Conservation (phyloP, 495 filamentous ascomycete genomes). For the Talaromyces nanjingensis region DNA sequence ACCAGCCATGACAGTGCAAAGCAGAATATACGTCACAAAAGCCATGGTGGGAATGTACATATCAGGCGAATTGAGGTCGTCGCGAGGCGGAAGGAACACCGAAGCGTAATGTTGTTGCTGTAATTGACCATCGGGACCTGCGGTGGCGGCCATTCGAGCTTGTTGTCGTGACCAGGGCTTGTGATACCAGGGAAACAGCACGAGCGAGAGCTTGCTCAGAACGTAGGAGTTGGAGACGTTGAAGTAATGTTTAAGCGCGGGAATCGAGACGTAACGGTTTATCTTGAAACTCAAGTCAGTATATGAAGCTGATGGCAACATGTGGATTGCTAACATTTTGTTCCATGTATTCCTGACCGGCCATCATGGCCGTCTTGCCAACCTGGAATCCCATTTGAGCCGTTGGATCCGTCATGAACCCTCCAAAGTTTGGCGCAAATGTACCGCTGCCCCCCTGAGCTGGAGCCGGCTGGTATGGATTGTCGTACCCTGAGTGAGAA, state of each 20-base stretch:
- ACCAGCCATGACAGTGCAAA: conserved; percentile 83
- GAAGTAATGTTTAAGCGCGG: conserved; percentile 94
- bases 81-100: conserved; percentile 88
- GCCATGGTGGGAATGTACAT: conserved; percentile 94
- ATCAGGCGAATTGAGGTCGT: conserved; percentile 95
- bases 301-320: not conserved
- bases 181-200: conserved; percentile 96
- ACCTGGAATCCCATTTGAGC: conserved; percentile 94
- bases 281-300: conserved; percentile 44
- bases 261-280: conserved; percentile 87
- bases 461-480: conserved; percentile 57
- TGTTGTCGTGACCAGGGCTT: conserved; percentile 87
- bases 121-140: conserved; percentile 56
- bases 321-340: conserved; percentile 60
- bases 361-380: conserved; percentile 80
- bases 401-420: conserved; percentile 93
- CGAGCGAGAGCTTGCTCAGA: conserved; percentile 73
- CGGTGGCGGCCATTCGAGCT: conserved; percentile 39
- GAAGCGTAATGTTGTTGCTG: conserved; percentile 55
- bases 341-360: conserved; percentile 88
- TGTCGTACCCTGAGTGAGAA: conserved; percentile 65
- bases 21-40: conserved; percentile 91
- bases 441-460: conserved; percentile 42
- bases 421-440: conserved; percentile 69
- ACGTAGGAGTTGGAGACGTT: conserved; percentile 93